Percentiles rank a stretch among this genome's conserved stretches.
Conservation (phyloP, 352 stramenopile species). For the Blastocystis hominis region DNA sequence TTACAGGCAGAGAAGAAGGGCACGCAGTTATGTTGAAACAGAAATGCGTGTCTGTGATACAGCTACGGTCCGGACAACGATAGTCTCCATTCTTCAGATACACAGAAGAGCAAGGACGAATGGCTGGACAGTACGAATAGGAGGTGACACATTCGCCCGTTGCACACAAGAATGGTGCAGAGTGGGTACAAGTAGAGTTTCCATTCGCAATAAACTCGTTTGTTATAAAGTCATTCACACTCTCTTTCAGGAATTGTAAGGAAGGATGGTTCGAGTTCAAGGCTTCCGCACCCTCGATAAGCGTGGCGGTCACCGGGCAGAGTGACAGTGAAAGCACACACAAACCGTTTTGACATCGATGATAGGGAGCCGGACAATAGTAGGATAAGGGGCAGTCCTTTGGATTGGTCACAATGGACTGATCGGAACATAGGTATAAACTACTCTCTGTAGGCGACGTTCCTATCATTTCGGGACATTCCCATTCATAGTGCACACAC, state of each 20-base stretch:
- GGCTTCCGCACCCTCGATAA: background rate
- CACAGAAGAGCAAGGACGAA: background rate
- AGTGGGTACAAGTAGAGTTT: background rate
- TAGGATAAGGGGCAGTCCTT: background rate
- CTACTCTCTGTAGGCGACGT: background rate
- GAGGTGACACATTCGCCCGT: background rate
- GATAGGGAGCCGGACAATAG: background rate
- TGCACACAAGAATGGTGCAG: conserved; percentile 13
- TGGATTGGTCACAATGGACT: background rate
- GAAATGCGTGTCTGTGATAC: background rate
- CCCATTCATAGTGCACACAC: background rate
- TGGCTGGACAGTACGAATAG: background rate
- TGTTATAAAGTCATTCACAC: background rate
- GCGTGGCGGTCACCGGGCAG: background rate
- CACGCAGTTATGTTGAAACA: background rate
- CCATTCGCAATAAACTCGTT: background rate
- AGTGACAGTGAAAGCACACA: background rate
- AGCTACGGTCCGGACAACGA: conserved; percentile 17
- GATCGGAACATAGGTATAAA: background rate
- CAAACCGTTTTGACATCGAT: conserved; percentile 10
- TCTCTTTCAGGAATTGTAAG: background rate
- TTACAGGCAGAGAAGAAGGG: background rate
- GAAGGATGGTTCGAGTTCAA: background rate
- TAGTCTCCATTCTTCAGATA: conserved; percentile 5
- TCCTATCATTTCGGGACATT: background rate